Evolutionary conservation across 371 early-diverging fungal genomes (phyloP).

Genomic region (Circinella minor): DNA sequence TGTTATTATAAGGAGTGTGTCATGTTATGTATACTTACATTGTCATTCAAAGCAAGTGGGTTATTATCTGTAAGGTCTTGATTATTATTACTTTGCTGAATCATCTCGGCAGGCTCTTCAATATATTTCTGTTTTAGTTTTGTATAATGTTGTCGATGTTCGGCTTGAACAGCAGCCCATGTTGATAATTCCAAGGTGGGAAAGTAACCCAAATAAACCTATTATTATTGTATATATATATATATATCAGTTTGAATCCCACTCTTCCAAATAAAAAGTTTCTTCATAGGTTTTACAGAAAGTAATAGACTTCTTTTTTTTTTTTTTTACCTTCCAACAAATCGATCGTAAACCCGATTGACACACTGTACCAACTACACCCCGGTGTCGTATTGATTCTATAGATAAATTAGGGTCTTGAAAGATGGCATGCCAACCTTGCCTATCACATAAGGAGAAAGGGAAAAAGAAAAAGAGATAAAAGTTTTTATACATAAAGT

Average conservation of each 20-base stretch:
- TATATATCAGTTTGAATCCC: background rate
- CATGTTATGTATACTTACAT: slow-evolving; percentile 42
- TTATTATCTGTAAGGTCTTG: slow-evolving; percentile 73
- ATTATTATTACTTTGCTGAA: slow-evolving; percentile 35
- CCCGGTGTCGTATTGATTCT: slow-evolving; percentile 39
- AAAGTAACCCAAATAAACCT: slow-evolving; percentile 64
- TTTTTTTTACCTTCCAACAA: slow-evolving; percentile 47
- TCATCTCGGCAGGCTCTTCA: slow-evolving; percentile 65
- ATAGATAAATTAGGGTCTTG: slow-evolving; percentile 29
- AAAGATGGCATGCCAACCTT: slow-evolving; percentile 38
- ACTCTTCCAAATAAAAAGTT: background rate
- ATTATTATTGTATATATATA: background rate
- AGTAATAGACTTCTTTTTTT: background rate
- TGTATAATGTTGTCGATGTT: slow-evolving; percentile 72
- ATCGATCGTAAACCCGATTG: slow-evolving; percentile 49
- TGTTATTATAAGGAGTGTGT: background rate
- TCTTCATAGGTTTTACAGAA: background rate
- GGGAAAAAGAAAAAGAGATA: no score
- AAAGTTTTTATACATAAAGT: no score
- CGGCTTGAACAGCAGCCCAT: slow-evolving; percentile 64
- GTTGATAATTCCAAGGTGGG: slow-evolving; percentile 56
- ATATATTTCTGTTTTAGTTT: slow-evolving; percentile 70
- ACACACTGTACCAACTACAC: slow-evolving; percentile 40
- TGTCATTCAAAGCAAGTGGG: slow-evolving; percentile 84
- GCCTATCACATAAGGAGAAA: background rate